Percentiles rank a stretch among this genome's conserved stretches.
phyloP scores from a whole-genome alignment of 1,139 yeast genomes.

The Debaryomyces nepalensis region DNA sequence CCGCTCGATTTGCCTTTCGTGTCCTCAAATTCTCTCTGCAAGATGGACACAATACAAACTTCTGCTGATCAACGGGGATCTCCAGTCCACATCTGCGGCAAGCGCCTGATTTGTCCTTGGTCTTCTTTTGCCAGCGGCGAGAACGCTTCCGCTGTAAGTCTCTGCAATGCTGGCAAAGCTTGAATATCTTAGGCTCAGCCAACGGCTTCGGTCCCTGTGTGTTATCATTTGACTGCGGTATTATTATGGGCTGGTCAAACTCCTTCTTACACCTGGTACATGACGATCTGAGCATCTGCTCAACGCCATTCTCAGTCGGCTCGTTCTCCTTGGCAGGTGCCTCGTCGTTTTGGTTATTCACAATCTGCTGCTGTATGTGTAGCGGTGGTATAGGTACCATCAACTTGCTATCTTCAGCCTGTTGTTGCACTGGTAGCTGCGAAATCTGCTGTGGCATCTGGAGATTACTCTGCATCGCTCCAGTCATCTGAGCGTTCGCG shows the following conservation, averaged over 20 bases:
- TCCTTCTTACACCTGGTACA: conserved; percentile 67
- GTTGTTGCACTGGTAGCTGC: conserved; percentile 15
- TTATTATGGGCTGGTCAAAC: conserved; percentile 51
- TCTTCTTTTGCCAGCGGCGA: conserved; percentile 65
- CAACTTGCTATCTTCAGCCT: conserved; percentile 22
- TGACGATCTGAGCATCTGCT: conserved; percentile 25
- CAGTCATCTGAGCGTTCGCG: conserved; percentile 3
- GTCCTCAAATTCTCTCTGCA: conserved; percentile 60
- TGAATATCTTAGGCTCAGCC: conserved; percentile 53
- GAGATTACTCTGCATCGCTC: conserved; percentile 6
- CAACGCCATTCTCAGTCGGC: conserved; percentile 8
- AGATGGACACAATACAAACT: conserved; percentile 61
- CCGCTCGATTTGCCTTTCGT: conserved; percentile 61
- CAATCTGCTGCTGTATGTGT: conserved; percentile 50
- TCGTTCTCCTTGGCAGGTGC: conserved; percentile 6
- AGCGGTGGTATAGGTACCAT: conserved; percentile 53
- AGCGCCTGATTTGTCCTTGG: conserved; percentile 62
- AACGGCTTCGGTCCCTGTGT: conserved; percentile 30
- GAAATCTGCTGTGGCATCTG: conserved; percentile 18
- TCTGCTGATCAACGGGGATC: conserved; percentile 54
- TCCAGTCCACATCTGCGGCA: conserved; percentile 66
- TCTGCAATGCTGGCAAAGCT: conserved; percentile 66
- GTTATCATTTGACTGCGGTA: conserved; percentile 36
- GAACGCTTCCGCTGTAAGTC: conserved; percentile 65
- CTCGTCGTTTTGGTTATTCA: conserved; percentile 20